A percentile compares a stretch with the other conserved stretches of the same genome.
These are phyloP conservation scores for Saturnispora serradocipensis DNA, from an alignment of 805 yeast species.

Conservation along the genomic window DNA sequence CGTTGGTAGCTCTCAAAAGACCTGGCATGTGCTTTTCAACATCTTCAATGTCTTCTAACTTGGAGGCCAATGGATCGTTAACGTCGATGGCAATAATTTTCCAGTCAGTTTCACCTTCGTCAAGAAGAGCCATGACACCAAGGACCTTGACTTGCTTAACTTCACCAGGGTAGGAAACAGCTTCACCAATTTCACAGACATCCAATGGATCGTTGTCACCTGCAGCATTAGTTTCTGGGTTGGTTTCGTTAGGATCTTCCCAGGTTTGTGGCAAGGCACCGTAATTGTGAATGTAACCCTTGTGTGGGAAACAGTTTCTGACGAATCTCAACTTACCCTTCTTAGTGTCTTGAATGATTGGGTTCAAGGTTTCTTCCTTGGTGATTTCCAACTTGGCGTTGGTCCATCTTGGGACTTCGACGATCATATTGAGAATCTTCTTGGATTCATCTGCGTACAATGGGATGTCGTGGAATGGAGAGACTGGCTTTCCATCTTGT, in stretches of 20 bases:
- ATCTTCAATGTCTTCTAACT: conserved; percentile 84
- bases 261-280: conserved; percentile 97
- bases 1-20: conserved; percentile 83
- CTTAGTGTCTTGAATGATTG: conserved; percentile 94
- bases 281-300: conserved; percentile 96
- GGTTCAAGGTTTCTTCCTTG: conserved; percentile 78
- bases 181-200: conserved; percentile 73
- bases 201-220: conserved; percentile 87
- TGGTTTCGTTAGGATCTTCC: conserved; percentile 63
- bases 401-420: conserved; percentile 98
- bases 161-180: conserved; percentile 57
- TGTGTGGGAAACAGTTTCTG: conserved; percentile 96
- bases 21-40: conserved; percentile 89
- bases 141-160: conserved; percentile 84
- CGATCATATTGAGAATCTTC: conserved; percentile 69
- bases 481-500: conserved; percentile 87
- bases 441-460: conserved; percentile 90
- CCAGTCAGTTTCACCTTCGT: conserved; percentile 89
- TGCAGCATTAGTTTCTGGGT: conserved; percentile 55
- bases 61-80: conserved; percentile 81
- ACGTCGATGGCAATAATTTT: conserved; percentile 84
- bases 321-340: conserved; percentile 95
- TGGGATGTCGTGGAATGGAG: conserved; percentile 92
- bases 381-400: conserved; percentile 94
- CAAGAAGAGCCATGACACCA: conserved; percentile 91